phyloP scores from a whole-genome alignment of 805 yeast species.

The Candida hispaniensis region DNA sequence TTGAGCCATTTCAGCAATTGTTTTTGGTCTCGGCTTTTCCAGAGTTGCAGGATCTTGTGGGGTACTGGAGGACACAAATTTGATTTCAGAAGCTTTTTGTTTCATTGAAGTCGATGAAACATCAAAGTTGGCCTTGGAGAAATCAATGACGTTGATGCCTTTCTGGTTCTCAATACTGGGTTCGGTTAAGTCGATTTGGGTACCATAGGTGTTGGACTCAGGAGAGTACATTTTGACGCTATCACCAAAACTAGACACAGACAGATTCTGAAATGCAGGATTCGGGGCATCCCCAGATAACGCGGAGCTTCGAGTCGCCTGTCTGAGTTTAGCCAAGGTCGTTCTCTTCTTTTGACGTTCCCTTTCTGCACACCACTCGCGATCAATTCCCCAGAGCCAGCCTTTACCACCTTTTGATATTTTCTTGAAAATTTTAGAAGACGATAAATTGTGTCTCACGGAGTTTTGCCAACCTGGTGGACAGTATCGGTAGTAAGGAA shows the following conservation, averaged over 20 bases:
- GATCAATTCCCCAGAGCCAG: constrained; percentile 91
- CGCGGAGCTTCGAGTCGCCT: constrained; percentile 2
- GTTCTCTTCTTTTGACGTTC: constrained; percentile 57
- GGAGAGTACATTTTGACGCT: constrained; percentile 16
- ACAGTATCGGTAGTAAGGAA: constrained; percentile 86
- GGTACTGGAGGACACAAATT: constrained; percentile 13
- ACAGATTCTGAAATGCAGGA: constrained; percentile 12
- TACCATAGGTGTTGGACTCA: constrained; percentile 15
- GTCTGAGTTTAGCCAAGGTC: constrained; percentile 4
- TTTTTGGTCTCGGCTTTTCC: constrained; percentile 23
- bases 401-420: constrained; percentile 84
- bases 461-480: constrained; percentile 98
- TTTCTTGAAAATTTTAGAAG: constrained; percentile 75
- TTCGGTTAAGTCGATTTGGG: constrained; percentile 12
- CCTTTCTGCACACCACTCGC: constrained; percentile 68
- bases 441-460: constrained; percentile 77
- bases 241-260: constrained; percentile 11
- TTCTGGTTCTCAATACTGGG: constrained; percentile 5
- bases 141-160: constrained; percentile 13
- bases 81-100: constrained; percentile 11
- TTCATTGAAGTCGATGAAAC: constrained; percentile 4
- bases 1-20: constrained; percentile 29
- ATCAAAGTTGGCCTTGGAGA: constrained; percentile 9
- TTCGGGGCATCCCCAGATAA: constrained; percentile 12
- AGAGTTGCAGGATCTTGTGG: constrained; percentile 10